Evolutionary conservation across 805 yeast genomes (phyloP), one percentile per base, ranked within the genome.

Genomic region (Metschnikowia anglica): DNA sequence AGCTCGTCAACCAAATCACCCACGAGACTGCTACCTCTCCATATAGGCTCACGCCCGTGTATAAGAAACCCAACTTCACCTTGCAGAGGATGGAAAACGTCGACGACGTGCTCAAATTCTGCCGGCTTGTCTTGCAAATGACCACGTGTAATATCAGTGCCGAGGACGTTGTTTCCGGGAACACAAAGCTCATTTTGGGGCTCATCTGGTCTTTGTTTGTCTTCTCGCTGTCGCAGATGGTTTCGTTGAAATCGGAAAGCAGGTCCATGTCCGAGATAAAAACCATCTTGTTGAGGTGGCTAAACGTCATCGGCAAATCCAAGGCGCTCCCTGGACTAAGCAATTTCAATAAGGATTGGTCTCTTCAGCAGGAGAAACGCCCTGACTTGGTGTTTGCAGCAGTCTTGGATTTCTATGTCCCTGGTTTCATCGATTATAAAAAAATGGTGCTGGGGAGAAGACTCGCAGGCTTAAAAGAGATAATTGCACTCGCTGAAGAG

Each of bases 311-410:
- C 6, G 41, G 54, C 16, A 48, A 51, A 36, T 48, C 53, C 29
- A 47, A 55, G 33, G 59, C 56, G 16, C 44, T 58, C 19, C 53
- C 49, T 2, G 41, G 46, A 15, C 55, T 81, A 21, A 46, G 59
- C 10, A 79, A 81, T 55, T 81, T 81, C 58, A 66, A 76, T 29
- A 58, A 70, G 27, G 74, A 78, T 50, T 81, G 86, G 86, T 69
- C 73, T 7, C 44, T 66, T 21, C 69, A 66, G 58, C 44, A 43
- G 25, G 72, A 56, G 70, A 81, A 23, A 53, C 65, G 58, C 70
- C 83, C 54, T 52, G 80, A 55, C 64, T 73, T 56, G 73, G 79
- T 29, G 49, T 77, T 48, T 44, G 76, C 51, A 56, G 65, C 57
- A 51, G 69, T 56, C 61, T 37, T 66, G 13, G 60, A 58, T 35